Conservation (phyloP, 305 asterid species). For the Vinca major region DNA sequence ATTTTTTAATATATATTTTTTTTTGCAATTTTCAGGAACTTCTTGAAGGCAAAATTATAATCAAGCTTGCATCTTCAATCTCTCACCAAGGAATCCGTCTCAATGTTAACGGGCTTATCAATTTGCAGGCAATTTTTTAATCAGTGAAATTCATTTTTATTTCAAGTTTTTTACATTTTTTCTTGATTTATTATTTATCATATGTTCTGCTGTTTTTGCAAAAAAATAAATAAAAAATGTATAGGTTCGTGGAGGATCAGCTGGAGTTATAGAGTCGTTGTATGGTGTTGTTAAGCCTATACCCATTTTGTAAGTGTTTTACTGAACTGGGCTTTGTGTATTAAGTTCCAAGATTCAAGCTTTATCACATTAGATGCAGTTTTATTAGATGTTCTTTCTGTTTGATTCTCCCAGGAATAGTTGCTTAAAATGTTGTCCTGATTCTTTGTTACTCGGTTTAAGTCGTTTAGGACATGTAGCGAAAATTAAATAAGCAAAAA, state of each 20-base stretch:
- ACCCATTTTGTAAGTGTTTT: slow-evolving; percentile 38
- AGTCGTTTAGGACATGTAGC: too few species aligned
- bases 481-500: too few species aligned
- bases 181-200: neutral
- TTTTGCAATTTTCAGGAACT: slow-evolving; percentile 32
- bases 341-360: slow-evolving; percentile 9
- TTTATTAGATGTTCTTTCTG: neutral
- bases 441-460: neutral
- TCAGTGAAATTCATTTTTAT: neutral
- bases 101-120: slow-evolving; percentile 54
- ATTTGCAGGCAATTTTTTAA: slow-evolving; percentile 48
- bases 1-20: too few species aligned
- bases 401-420: neutral
- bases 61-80: slow-evolving; percentile 42
- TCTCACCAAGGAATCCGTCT: slow-evolving; percentile 70
- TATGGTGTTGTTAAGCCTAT: slow-evolving; percentile 80
- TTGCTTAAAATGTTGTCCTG: neutral
- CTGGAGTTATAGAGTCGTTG: slow-evolving; percentile 70
- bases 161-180: neutral
- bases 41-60: slow-evolving; percentile 53
- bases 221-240: neutral
- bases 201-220: neutral
- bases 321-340: neutral
- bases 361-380: slow-evolving; percentile 4
- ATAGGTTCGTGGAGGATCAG: slow-evolving; percentile 90